A percentile compares a stretch with the other conserved stretches of the same genome.
Evolutionary conservation across 805 yeast genomes (phyloP).

Genomic region (Saitoella complicata): DNA sequence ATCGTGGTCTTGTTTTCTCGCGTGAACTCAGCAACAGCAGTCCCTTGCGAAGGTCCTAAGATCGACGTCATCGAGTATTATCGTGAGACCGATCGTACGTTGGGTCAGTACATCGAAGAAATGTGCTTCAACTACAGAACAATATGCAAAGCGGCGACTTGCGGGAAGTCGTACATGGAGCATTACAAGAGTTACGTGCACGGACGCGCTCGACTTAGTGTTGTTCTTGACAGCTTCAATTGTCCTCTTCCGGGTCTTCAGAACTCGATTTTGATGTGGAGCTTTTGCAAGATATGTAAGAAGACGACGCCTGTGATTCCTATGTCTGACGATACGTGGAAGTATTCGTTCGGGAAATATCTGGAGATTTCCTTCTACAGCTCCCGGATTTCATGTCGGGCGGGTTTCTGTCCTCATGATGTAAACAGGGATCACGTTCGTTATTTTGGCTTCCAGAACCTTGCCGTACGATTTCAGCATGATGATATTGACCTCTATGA

Average conservation of each 20-base stretch:
- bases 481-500: constrained; percentile 61
- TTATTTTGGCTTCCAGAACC: constrained; percentile 66
- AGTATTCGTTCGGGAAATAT: constrained; percentile 83
- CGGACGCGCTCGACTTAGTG: constrained; percentile 68
- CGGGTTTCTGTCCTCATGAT: constrained; percentile 64
- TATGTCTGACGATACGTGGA: constrained; percentile 78
- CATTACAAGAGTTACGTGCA: constrained; percentile 83
- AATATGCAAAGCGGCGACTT: constrained; percentile 66
- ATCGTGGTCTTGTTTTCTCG: constrained; percentile 65
- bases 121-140: constrained; percentile 49
- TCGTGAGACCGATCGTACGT: constrained; percentile 75
- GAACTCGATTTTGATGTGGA: constrained; percentile 74
- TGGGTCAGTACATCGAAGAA: constrained; percentile 80
- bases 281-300: constrained; percentile 68
- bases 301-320: constrained; percentile 59
- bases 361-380: constrained; percentile 76
- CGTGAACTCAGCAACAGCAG: constrained; percentile 67
- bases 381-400: constrained; percentile 34
- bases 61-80: constrained; percentile 72
- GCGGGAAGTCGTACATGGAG: constrained; percentile 31
- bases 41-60: constrained; percentile 88
- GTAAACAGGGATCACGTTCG: constrained; percentile 67
- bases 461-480: constrained; percentile 66
- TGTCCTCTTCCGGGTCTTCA: constrained; percentile 43
- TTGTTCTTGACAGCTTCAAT: constrained; percentile 47